phyloP scores from a whole-genome alignment of 2,329 filamentous ascomycete species.

The Ampelomyces quisqualis region DNA sequence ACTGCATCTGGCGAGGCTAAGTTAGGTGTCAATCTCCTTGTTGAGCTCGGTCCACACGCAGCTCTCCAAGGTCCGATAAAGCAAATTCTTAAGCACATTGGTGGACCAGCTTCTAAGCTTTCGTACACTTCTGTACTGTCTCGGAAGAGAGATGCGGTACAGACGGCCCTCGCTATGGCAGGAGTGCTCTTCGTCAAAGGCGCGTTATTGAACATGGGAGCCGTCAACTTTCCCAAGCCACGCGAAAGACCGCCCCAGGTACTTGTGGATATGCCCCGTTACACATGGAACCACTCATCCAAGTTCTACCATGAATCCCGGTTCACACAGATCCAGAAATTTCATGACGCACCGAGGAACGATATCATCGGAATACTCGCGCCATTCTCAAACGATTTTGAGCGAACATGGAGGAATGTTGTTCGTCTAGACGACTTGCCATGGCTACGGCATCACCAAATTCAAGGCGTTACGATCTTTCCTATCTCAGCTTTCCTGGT shows the following conservation, averaged over 20 bases:
- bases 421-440: constrained; percentile 45
- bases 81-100: constrained; percentile 19
- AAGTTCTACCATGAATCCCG: constrained; percentile 22
- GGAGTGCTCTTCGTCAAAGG: constrained; percentile 15
- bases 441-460: constrained; percentile 53
- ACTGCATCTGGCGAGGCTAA: constrained; percentile 9
- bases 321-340: constrained; percentile 9
- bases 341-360: constrained; percentile 23
- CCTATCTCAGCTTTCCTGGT: constrained; percentile 37
- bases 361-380: constrained; percentile 20
- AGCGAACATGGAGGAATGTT: constrained; percentile 51
- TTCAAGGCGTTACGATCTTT: constrained; percentile 35
- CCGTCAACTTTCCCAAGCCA: constrained; percentile 27
- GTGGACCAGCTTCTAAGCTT: constrained; percentile 18
- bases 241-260: constrained; percentile 19
- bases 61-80: constrained; percentile 28
- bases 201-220: constrained; percentile 16
- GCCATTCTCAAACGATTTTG: constrained; percentile 21
- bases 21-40: constrained; percentile 18
- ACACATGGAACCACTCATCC: constrained; percentile 34
- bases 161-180: constrained; percentile 20
- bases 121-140: constrained; percentile 18
- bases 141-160: constrained; percentile 25
- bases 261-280: constrained; percentile 30
- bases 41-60: constrained; percentile 29